Percentiles rank a stretch among this genome's conserved stretches.
Conservation (phyloP, 169 alveolate genomes). For the Cryptosporidium canis region DNA sequence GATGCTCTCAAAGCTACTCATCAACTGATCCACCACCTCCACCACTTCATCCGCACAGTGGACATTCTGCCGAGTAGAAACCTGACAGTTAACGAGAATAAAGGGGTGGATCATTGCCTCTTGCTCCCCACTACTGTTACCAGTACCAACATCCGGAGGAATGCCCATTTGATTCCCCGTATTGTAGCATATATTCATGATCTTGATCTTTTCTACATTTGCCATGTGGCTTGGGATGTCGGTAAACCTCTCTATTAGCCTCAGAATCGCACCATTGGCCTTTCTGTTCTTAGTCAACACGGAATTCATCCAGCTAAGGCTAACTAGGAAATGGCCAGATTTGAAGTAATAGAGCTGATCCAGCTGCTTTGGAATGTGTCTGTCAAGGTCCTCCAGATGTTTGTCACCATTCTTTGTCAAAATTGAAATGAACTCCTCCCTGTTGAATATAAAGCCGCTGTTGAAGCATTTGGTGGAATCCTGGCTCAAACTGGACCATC, state of each 20-base stretch:
- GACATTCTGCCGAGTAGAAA: background rate
- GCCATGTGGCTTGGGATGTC: conserved; percentile 16
- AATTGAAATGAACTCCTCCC: conserved; percentile 12
- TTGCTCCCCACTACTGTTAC: background rate
- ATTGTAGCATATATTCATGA: conserved; percentile 25
- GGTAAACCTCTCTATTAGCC: conserved; percentile 7
- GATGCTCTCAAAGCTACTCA: conserved; percentile 1
- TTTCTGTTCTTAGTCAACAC: background rate
- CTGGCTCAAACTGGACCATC: background rate
- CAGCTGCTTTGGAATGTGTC: conserved; percentile 12
- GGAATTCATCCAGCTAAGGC: conserved; percentile 46
- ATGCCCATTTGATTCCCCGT: background rate
- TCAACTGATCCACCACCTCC: background rate
- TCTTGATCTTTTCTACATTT: conserved; percentile 31
- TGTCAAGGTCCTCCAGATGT: background rate
- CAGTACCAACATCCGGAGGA: background rate
- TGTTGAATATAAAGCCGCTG: background rate
- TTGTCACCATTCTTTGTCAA: background rate
- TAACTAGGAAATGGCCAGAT: conserved; percentile 54
- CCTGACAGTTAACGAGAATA: conserved; percentile 8
- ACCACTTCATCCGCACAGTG: conserved; percentile 13
- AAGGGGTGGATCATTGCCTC: conserved; percentile 7
- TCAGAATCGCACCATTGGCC: background rate
- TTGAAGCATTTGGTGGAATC: background rate
- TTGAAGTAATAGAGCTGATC: conserved; percentile 28